A percentile compares a stretch with the other conserved stretches of the same genome.
phyloP scores from a whole-genome alignment of 2,329 filamentous ascomycete genomes.

The Penicillium sclerotigenum region DNA sequence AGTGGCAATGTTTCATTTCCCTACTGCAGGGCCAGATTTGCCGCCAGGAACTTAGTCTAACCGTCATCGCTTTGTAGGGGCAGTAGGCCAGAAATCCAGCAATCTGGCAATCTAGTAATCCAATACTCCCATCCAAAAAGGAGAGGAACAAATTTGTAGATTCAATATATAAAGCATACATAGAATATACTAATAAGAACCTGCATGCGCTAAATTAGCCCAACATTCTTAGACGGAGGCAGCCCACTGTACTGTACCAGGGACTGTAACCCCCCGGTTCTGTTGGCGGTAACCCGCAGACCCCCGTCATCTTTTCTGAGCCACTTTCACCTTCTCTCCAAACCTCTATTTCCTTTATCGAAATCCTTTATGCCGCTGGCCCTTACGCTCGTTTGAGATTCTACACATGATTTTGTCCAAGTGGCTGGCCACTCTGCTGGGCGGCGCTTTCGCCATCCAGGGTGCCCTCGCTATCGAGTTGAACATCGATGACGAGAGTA shows the following conservation, averaged over 20 bases:
- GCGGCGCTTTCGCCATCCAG: conserved; percentile 18
- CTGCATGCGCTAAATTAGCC: not conserved
- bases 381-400: conserved; percentile 10
- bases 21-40: conserved; percentile 2
- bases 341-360: not conserved
- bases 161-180: not conserved
- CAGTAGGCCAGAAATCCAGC: not conserved
- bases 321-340: not conserved
- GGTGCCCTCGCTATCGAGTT: conserved; percentile 18
- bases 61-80: conserved; percentile 3
- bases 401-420: conserved; percentile 19
- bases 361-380: conserved; percentile 11
- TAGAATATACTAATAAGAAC: not conserved
- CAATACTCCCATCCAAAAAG: not conserved
- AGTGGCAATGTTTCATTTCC: conserved; percentile 6
- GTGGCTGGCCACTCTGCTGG: conserved; percentile 21
- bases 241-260: not conserved
- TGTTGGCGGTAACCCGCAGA: conserved; percentile 1
- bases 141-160: not conserved
- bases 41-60: conserved; percentile 7
- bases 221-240: conserved; percentile 5
- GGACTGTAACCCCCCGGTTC: conserved; percentile 2
- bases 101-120: not conserved
- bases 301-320: not conserved
- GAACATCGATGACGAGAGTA: conserved; percentile 19